A percentile compares a stretch with the other conserved stretches of the same genome.
These are phyloP conservation scores for Cyamopsis tetragonoloba DNA, from an alignment of 306 rosid species.

Conservation along the genomic window DNA sequence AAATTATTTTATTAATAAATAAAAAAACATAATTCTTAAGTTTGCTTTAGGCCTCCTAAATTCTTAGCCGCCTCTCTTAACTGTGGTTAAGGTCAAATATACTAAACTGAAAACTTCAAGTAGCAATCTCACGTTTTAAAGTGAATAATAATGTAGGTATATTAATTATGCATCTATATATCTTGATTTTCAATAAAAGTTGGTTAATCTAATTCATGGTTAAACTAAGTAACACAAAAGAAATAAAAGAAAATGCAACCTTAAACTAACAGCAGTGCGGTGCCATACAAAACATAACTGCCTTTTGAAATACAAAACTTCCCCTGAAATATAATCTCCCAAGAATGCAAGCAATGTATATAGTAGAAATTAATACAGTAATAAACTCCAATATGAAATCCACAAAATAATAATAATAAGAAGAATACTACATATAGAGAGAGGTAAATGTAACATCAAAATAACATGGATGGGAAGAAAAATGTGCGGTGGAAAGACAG, in stretches of 20 bases:
- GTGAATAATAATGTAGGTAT: no score
- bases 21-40: no score
- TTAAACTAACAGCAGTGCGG: conserved; percentile 14
- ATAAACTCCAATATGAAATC: conserved; percentile 36
- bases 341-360: conserved; percentile 64
- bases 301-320: conserved; percentile 34
- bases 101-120: no score
- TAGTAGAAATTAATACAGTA: conserved; percentile 37
- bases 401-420: conserved; percentile 32
- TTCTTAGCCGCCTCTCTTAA: no score
- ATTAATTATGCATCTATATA: no score
- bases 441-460: conserved; percentile 20
- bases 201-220: not conserved
- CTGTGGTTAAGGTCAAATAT: no score
- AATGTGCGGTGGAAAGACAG: conserved; percentile 1
- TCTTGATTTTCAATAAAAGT: no score
- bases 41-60: no score
- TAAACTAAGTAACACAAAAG: not conserved
- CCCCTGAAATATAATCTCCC: conserved; percentile 49
- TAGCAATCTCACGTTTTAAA: no score
- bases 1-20: no score
- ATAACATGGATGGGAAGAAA: conserved; percentile 5
- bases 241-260: not conserved
- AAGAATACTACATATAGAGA: no score
- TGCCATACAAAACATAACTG: conserved; percentile 24